A percentile compares a stretch with the other conserved stretches of the same genome.
Evolutionary conservation across 192 early-diverging fungal species (phyloP).

Genomic region (Coemansia sp.): DNA sequence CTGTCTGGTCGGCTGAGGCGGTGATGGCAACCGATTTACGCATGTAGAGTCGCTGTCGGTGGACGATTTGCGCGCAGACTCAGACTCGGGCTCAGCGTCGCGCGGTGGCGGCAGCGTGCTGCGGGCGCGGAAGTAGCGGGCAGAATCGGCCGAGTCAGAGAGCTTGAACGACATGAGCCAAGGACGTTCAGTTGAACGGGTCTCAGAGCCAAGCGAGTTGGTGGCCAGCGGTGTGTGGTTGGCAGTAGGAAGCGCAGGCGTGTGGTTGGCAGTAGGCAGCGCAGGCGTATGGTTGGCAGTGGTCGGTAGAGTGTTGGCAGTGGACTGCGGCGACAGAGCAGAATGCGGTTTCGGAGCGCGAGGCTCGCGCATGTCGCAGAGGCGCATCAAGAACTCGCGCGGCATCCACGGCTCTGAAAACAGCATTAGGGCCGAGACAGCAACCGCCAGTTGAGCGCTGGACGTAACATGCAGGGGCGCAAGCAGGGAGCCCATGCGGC

Average conservation of each 20-base stretch:
- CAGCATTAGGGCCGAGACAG: slow-evolving; percentile 25
- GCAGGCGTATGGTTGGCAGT: not conserved
- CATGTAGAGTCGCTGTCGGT: slow-evolving; percentile 42
- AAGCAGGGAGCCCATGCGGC: slow-evolving; percentile 36
- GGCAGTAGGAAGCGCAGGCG: not conserved
- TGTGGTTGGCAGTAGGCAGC: not conserved
- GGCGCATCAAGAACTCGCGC: slow-evolving; percentile 33
- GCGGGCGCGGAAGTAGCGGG: slow-evolving; percentile 16
- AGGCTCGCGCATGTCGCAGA: slow-evolving; percentile 47
- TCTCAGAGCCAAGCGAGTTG: slow-evolving; percentile 16
- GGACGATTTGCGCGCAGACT: slow-evolving; percentile 27
- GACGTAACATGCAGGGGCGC: slow-evolving; percentile 32
- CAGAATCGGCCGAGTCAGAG: slow-evolving; percentile 25
- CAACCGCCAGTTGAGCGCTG: slow-evolving; percentile 44
- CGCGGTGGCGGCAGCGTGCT: not conserved
- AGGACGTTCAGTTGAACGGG: slow-evolving; percentile 27
- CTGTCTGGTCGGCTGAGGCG: not conserved
- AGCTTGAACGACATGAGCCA: slow-evolving; percentile 49
- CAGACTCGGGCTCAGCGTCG: slow-evolving; percentile 5
- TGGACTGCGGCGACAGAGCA: slow-evolving; percentile 6
- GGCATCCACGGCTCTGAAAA: slow-evolving; percentile 51
- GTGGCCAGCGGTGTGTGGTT: slow-evolving; percentile 8
- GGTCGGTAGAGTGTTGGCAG: not conserved
- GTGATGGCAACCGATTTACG: slow-evolving; percentile 23
- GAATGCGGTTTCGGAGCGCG: slow-evolving; percentile 17